Conservation (phyloP, 805 yeast species). For the Metschnikowia kunwiensis region DNA sequence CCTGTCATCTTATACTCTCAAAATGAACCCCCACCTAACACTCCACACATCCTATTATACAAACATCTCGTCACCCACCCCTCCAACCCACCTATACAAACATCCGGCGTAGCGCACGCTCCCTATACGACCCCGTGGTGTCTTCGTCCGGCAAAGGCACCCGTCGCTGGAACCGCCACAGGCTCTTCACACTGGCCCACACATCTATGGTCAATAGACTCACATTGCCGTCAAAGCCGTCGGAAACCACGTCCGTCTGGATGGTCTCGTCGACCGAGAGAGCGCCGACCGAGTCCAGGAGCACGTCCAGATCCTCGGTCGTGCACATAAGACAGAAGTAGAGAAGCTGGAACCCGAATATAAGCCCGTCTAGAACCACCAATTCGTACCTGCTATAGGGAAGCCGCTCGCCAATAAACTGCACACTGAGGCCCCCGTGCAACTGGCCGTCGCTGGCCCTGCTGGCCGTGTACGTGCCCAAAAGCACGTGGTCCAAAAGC, state of each 20-base stretch:
- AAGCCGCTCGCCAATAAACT: slow-evolving; percentile 39
- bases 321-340: slow-evolving; percentile 34
- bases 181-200: slow-evolving; percentile 12
- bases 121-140: neutral
- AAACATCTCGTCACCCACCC: no score
- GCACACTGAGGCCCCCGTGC: slow-evolving; percentile 35
- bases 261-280: slow-evolving; percentile 13
- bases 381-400: slow-evolving; percentile 27
- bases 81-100: no score
- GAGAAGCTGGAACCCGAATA: slow-evolving; percentile 28
- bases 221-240: slow-evolving; percentile 42
- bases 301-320: slow-evolving; percentile 30
- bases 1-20: no score
- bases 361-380: slow-evolving; percentile 25
- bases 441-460: slow-evolving; percentile 20
- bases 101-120: slow-evolving; percentile 8
- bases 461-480: slow-evolving; percentile 23
- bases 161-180: slow-evolving; percentile 7
- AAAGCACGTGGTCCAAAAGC: slow-evolving; percentile 26
- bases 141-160: neutral
- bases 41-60: neutral
- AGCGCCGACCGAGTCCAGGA: slow-evolving; percentile 11
- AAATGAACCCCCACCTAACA: no score
- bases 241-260: slow-evolving; percentile 23
- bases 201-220: slow-evolving; percentile 28